These are phyloP conservation scores for Talaromyces sp. DNA, from an alignment of 2,329 filamentous ascomycete genomes.

Conservation along the genomic window DNA sequence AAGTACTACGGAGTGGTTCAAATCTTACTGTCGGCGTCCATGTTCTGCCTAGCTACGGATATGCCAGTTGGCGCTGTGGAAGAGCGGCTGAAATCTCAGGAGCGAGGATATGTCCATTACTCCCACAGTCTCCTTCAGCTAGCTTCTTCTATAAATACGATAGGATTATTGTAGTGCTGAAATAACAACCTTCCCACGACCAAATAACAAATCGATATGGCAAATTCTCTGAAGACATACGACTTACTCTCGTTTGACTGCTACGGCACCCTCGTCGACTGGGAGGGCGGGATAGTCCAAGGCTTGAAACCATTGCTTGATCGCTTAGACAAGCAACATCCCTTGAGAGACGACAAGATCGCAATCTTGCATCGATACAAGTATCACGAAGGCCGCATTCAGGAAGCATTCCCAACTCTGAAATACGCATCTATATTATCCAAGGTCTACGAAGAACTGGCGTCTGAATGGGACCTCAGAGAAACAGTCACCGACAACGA, in stretches of 20 bases:
- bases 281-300: slow-evolving; percentile 9
- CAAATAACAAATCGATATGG: background rate
- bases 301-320: slow-evolving; percentile 8
- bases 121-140: too few species aligned
- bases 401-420: slow-evolving; percentile 7
- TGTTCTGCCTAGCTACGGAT: background rate
- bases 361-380: slow-evolving; percentile 4
- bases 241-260: slow-evolving; percentile 14
- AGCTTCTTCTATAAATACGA: too few species aligned
- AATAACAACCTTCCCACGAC: too few species aligned
- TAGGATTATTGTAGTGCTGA: too few species aligned
- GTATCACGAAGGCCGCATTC: slow-evolving; percentile 9
- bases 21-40: background rate
- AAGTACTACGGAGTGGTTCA: background rate
- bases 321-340: slow-evolving; percentile 7
- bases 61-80: too few species aligned
- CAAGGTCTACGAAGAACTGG: slow-evolving; percentile 11
- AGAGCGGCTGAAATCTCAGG: too few species aligned
- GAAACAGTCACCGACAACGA: slow-evolving; percentile 1
- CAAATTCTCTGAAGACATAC: slow-evolving; percentile 4
- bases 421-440: slow-evolving; percentile 12
- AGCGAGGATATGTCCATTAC: too few species aligned
- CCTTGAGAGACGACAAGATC: slow-evolving; percentile 7
- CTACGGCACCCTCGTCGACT: slow-evolving; percentile 13
- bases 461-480: slow-evolving; percentile 8